Evolutionary conservation across 148 eudicot genomes (phyloP).

Genomic region (Nyssa sinensis): DNA sequence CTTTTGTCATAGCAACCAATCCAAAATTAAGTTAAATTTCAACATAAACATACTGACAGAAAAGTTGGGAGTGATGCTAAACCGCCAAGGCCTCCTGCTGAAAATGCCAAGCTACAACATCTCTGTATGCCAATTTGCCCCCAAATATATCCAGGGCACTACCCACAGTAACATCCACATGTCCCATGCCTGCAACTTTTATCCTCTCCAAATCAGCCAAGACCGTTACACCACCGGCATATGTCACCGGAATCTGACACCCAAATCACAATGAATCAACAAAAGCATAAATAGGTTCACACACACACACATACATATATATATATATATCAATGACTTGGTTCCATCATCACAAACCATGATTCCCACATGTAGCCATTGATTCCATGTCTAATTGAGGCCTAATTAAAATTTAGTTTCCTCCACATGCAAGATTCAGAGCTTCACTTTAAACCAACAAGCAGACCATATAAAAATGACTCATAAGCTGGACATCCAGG

Average conservation of each 20-base stretch:
- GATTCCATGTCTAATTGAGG: neutral
- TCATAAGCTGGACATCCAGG: no score
- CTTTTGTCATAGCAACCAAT: no score
- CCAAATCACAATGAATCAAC: constrained; percentile 9
- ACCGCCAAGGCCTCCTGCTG: constrained; percentile 46
- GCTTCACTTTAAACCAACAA: neutral
- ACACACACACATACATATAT: neutral
- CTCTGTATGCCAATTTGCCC: constrained; percentile 71
- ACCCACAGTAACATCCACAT: constrained; percentile 89
- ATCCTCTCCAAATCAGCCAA: constrained; percentile 82
- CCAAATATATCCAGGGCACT: constrained; percentile 96
- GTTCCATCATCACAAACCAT: neutral
- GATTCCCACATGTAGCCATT: neutral
- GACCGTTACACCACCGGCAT: constrained; percentile 94
- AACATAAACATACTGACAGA: no score
- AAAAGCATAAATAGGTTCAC: neutral
- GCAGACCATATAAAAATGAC: neutral
- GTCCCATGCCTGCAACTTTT: constrained; percentile 76
- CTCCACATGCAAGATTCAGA: neutral
- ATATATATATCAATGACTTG: neutral
- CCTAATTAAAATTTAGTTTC: neutral
- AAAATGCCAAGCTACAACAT: constrained; percentile 79
- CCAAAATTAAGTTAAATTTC: no score
- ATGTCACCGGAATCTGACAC: constrained; percentile 86
- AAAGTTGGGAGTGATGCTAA: constrained; percentile 16